These are phyloP conservation scores for Sequoia sempervirens DNA, from an alignment of 75 land plant genomes.

Conservation along the genomic window DNA sequence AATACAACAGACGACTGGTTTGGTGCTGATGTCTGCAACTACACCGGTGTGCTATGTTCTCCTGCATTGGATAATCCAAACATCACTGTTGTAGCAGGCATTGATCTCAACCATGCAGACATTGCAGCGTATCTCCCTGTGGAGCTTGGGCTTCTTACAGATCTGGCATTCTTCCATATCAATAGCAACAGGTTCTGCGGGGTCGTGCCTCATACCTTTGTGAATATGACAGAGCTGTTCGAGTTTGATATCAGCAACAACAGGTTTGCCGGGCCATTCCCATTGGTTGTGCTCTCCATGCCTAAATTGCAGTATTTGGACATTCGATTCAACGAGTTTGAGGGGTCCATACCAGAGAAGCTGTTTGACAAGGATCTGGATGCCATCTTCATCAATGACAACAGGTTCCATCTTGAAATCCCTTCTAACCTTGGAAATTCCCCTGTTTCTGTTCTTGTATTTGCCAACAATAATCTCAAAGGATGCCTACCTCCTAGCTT, in stretches of 20 bases:
- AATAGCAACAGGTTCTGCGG: conserved; percentile 60
- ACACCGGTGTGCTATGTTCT: conserved; percentile 78
- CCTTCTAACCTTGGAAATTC: conserved; percentile 46
- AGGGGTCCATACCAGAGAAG: conserved; percentile 30
- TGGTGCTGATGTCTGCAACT: conserved; percentile 70
- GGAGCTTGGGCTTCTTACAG: conserved; percentile 57
- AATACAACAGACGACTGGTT: conserved; percentile 58
- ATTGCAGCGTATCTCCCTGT: conserved; percentile 60
- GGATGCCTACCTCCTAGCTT: conserved; percentile 41
- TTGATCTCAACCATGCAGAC: conserved; percentile 53
- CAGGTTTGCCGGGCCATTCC: conserved; percentile 41
- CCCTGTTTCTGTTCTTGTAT: conserved; percentile 39
- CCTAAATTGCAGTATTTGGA: conserved; percentile 18
- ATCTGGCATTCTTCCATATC: conserved; percentile 58
- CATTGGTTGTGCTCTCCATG: conserved; percentile 31
- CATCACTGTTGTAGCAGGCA: conserved; percentile 49
- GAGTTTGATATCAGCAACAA: conserved; percentile 62
- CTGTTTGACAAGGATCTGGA: conserved; percentile 40
- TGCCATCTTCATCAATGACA: conserved; percentile 57
- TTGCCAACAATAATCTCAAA: conserved; percentile 44
- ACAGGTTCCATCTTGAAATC: conserved; percentile 29
- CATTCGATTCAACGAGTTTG: conserved; percentile 18
- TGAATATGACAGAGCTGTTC: conserved; percentile 16
- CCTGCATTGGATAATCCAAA: conserved; percentile 46
- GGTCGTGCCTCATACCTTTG: conserved; percentile 26